Conservation (phyloP, 257 asterid genomes). For the Ehretia macrophylla region DNA sequence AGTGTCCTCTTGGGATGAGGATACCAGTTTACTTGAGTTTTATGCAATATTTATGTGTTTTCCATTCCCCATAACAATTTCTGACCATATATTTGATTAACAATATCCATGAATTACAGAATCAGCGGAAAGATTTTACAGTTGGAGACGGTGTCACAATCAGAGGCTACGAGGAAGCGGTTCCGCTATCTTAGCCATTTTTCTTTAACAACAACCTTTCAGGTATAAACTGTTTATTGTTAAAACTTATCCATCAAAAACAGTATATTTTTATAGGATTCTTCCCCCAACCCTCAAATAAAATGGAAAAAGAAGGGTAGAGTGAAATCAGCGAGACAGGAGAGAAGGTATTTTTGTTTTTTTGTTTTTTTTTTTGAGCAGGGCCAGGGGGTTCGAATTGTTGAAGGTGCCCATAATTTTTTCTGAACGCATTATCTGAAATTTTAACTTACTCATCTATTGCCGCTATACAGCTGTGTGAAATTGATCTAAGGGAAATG, state of each 20-base stretch:
- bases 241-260: neutral
- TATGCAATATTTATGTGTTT: neutral
- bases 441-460: slow-evolving; percentile 8
- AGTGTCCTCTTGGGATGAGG: neutral
- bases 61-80: neutral
- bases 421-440: neutral
- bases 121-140: slow-evolving; percentile 79
- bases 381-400: too few relatives aligned
- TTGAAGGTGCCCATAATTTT: neutral
- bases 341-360: too few relatives aligned
- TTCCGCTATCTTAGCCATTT: slow-evolving; percentile 93
- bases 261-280: neutral
- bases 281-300: too few relatives aligned
- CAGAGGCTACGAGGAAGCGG: slow-evolving; percentile 84
- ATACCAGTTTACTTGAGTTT: neutral
- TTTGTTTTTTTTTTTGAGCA: too few relatives aligned
- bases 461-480: slow-evolving; percentile 66
- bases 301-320: neutral
- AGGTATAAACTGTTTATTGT: slow-evolving; percentile 35
- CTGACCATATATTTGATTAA: slow-evolving; percentile 10
- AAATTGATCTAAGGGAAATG: slow-evolving; percentile 56
- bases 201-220: slow-evolving; percentile 85
- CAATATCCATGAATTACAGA: slow-evolving; percentile 43
- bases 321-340: too few relatives aligned
- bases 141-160: slow-evolving; percentile 77